Evolutionary conservation across 768 basidiomycete species (phyloP), one percentile per base, ranked within the genome.

Genomic region (Leccinum barrowsii): DNA sequence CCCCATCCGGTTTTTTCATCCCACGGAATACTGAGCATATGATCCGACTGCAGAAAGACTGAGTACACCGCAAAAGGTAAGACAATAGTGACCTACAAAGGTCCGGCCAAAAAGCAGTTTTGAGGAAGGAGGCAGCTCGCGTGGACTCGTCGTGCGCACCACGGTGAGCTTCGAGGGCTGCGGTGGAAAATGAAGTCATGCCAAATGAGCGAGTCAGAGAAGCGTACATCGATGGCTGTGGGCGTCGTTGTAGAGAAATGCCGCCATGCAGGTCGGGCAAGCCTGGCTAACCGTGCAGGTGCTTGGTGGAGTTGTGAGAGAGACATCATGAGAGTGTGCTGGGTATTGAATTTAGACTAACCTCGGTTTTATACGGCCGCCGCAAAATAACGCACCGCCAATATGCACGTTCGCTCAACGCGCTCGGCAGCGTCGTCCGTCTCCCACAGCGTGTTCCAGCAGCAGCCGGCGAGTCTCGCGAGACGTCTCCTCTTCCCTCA

Each of bases 1-100:
- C 84, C 88, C 94, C 95, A 98, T 17, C 95, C 95, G 42, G 79
- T 78, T 22, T 76, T 68, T 4, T 78, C 75, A 58, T 81, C 77
- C 94, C 94, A 96, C 19, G 72, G 86, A 75, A 86, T 83, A 42
- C 80, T 85, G 42, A 94, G 73, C 92, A 94, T 94, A 70, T 94
- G 92, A 73, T 94, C 89, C 48, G 89, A 90, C 89, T 88, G 64
- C 15, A 34, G 46, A 52, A 62, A 50, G 13, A 2, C 21, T 56
- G 46, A 64, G 58, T 54, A 53, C 42, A 55, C 51, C 54, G 32
- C 56, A 54, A 53, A 30, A 59, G 56, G 50, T 52, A 57, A 51
- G 56, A 26, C 35, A 42, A 35, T 37, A 46, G 52, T 35, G 59
- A 70, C 85, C 76, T 68, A 89, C 88, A 66, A 96, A 95, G 22